A percentile compares a stretch with the other conserved stretches of the same genome.
Evolutionary conservation across 768 basidiomycete species (phyloP).

Genomic region (Ramaria sp.): DNA sequence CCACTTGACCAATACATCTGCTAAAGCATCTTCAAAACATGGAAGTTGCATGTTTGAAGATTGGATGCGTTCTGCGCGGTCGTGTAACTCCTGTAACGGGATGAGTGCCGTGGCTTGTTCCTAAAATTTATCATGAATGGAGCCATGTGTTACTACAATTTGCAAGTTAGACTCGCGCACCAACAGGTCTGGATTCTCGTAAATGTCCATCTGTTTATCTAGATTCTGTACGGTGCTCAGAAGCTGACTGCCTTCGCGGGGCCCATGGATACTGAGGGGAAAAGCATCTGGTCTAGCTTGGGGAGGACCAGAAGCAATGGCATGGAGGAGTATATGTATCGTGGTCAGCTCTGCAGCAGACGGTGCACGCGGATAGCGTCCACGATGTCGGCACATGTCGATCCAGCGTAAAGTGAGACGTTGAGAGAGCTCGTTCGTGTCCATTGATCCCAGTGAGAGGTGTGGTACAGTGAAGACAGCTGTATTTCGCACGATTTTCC

Average conservation of each 20-base stretch:
- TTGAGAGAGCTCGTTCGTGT: constrained; percentile 3
- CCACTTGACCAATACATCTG: constrained; percentile 24
- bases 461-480: neutral
- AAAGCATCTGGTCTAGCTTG: neutral
- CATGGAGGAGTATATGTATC: neutral
- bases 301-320: neutral
- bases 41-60: constrained; percentile 2
- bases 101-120: constrained; percentile 15
- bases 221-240: constrained; percentile 9
- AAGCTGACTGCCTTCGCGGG: neutral
- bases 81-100: constrained; percentile 15
- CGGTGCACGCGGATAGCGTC: constrained; percentile 6
- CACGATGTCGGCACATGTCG: constrained; percentile 1
- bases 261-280: neutral
- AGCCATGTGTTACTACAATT: neutral
- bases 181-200: constrained; percentile 14
- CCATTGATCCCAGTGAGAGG: neutral
- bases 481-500: neutral
- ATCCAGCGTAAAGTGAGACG: constrained; percentile 5
- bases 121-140: constrained; percentile 5
- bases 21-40: constrained; percentile 22
- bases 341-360: constrained; percentile 6
- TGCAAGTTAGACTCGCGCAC: constrained; percentile 3
- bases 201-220: constrained; percentile 17
- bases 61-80: constrained; percentile 14